A percentile compares a stretch with the other conserved stretches of the same genome.
Evolutionary conservation across 371 early-diverging fungal genomes (phyloP).

Genomic region (Capniomyces stellatus): DNA sequence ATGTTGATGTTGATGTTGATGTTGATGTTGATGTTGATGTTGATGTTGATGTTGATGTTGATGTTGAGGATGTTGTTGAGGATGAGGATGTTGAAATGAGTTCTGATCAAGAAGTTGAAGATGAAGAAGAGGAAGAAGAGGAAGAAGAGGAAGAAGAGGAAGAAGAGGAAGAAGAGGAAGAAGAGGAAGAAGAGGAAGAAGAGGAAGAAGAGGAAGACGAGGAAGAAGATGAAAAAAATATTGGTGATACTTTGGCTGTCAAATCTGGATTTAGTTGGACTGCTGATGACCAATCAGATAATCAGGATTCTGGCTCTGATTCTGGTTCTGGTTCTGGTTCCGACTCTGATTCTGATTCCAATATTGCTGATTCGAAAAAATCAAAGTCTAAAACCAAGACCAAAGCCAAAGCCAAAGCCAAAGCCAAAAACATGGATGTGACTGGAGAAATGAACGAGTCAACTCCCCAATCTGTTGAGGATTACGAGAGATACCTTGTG

Average conservation of each 20-base stretch:
- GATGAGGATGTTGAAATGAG: slow-evolving; percentile 22
- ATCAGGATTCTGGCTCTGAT: slow-evolving; percentile 4
- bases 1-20: slow-evolving; percentile 6
- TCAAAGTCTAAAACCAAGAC: slow-evolving; percentile 7
- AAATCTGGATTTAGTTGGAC: background rate
- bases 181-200: slow-evolving; percentile 18
- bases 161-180: background rate
- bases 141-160: slow-evolving; percentile 3
- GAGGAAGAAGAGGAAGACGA: slow-evolving; percentile 9
- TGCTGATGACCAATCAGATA: background rate
- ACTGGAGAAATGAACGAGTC: slow-evolving; percentile 30
- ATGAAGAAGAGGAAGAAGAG: slow-evolving; percentile 14
- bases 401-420: slow-evolving; percentile 13
- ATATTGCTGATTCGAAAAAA: no score
- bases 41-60: slow-evolving; percentile 15
- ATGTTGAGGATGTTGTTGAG: slow-evolving; percentile 20
- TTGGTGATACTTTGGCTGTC: background rate
- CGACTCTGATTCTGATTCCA: slow-evolving; percentile 23
- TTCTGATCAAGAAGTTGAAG: slow-evolving; percentile 14
- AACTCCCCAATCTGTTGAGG: slow-evolving; percentile 20
- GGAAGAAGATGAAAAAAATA: slow-evolving; percentile 6
- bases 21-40: slow-evolving; percentile 9
- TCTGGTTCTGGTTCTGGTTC: slow-evolving; percentile 16
- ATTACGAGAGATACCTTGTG: slow-evolving; percentile 78
- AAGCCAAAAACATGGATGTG: slow-evolving; percentile 25